Conservation (phyloP, 352 stramenopile species). For the Phytophthora hibernalis region DNA sequence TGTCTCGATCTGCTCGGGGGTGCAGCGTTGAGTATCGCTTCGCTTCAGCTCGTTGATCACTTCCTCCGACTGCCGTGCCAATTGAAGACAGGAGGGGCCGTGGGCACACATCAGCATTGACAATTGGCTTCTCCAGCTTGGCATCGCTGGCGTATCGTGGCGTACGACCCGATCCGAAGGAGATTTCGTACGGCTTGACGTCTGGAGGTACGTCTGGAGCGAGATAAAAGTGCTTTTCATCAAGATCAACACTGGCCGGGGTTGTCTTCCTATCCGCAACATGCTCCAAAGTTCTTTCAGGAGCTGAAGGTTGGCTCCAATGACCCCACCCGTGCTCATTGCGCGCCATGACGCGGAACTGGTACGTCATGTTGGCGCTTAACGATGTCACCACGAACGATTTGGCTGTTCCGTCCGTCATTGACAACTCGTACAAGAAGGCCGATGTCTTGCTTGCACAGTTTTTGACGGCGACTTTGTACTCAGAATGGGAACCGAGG, state of each 20-base stretch:
- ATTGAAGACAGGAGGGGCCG: slow-evolving; percentile 34
- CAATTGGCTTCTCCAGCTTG: slow-evolving; percentile 40
- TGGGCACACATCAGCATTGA: slow-evolving; percentile 52
- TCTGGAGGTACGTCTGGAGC: slow-evolving; percentile 45
- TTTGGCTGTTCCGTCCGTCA: slow-evolving; percentile 33
- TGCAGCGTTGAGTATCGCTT: slow-evolving; percentile 50
- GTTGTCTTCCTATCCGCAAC: slow-evolving; percentile 25
- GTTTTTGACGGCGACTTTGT: slow-evolving; percentile 70
- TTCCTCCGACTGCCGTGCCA: slow-evolving; percentile 3
- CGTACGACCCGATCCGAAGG: slow-evolving; percentile 67
- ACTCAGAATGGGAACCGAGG: slow-evolving; percentile 40
- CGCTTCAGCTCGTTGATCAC: slow-evolving; percentile 22
- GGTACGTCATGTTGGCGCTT: slow-evolving; percentile 81
- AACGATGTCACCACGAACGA: slow-evolving; percentile 63
- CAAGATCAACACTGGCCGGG: neutral
- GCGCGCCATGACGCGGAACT: slow-evolving; percentile 81
- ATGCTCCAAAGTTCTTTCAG: slow-evolving; percentile 54
- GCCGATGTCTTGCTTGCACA: slow-evolving; percentile 60
- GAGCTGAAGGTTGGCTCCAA: slow-evolving; percentile 73
- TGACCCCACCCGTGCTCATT: slow-evolving; percentile 72
- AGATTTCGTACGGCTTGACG: slow-evolving; percentile 59
- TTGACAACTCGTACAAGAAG: slow-evolving; percentile 59
- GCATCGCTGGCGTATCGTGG: slow-evolving; percentile 53
- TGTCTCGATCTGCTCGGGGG: slow-evolving; percentile 51
- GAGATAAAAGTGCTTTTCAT: slow-evolving; percentile 39